Percentiles rank a stretch among this genome's conserved stretches.
Evolutionary conservation across 1,284 basidiomycete genomes (phyloP).

Genomic region (Microbotryum lychnidis-dioicae): DNA sequence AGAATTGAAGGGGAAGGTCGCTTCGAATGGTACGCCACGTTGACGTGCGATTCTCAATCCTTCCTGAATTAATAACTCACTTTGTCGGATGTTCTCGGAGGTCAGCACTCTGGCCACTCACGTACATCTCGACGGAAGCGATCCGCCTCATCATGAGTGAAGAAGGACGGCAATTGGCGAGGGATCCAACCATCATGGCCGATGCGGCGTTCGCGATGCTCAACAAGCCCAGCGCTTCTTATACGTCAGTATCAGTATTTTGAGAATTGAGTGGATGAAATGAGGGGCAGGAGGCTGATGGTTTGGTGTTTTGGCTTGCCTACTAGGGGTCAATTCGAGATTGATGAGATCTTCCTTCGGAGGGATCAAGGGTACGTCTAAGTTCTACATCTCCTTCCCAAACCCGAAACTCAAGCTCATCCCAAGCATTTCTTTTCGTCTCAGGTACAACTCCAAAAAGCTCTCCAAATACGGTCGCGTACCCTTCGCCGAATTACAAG

Average conservation of each 20-base stretch:
- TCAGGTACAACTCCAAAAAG: conserved; percentile 24
- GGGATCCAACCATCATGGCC: conserved; percentile 35
- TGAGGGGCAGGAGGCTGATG: background rate
- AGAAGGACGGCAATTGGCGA: conserved; percentile 30
- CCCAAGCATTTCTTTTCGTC: background rate
- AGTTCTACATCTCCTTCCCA: background rate
- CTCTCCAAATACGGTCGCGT: conserved; percentile 30
- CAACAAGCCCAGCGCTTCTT: conserved; percentile 27
- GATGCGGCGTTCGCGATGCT: conserved; percentile 37
- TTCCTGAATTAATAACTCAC: conserved; percentile 8
- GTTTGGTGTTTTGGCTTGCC: background rate
- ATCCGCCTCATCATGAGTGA: conserved; percentile 24
- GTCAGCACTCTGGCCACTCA: conserved; percentile 13
- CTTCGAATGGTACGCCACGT: conserved; percentile 35
- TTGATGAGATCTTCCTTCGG: conserved; percentile 39
- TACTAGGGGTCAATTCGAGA: conserved; percentile 31
- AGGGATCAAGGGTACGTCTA: conserved; percentile 19
- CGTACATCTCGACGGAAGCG: conserved; percentile 21
- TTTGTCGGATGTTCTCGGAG: too few relatives aligned
- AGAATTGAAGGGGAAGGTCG: conserved; percentile 33
- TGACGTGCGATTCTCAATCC: conserved; percentile 35
- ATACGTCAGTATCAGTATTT: conserved; percentile 8
- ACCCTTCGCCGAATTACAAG: conserved; percentile 29
- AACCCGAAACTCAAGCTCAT: background rate
- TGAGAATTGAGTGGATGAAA: too few relatives aligned